Conservation (phyloP, 176 grass and related monocot genomes). For the Ensete ventricosum region DNA sequence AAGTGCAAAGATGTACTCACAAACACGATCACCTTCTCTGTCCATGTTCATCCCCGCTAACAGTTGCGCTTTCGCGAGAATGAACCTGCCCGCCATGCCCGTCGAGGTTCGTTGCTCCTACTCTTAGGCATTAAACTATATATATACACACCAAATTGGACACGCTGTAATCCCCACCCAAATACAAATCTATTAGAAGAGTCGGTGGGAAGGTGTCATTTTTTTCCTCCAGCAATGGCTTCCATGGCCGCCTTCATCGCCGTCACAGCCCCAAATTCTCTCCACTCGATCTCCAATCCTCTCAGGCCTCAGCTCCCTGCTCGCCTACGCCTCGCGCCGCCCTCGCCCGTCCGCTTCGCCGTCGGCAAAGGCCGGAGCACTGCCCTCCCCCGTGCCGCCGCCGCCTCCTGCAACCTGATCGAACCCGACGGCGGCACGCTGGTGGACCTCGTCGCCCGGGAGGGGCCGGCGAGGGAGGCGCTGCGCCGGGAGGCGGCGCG, state of each 20-base stretch:
- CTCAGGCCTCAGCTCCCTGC: neutral
- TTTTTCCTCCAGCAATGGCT: neutral
- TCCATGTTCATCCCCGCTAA: neutral
- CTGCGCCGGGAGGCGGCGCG: slow-evolving; percentile 45
- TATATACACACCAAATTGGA: too few species aligned
- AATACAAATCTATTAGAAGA: too few species aligned
- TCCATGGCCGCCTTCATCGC: neutral
- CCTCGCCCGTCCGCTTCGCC: neutral
- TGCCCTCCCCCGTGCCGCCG: neutral
- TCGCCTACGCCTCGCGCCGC: neutral
- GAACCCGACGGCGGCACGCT: slow-evolving; percentile 84
- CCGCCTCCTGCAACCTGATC: slow-evolving; percentile 43
- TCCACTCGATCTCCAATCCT: neutral
- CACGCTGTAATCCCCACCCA: too few species aligned
- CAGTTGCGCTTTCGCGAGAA: neutral
- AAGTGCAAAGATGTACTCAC: too few species aligned
- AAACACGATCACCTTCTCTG: neutral
- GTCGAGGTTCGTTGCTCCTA: neutral
- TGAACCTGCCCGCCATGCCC: neutral
- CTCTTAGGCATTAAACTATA: neutral
- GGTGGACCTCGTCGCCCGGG: slow-evolving; percentile 63
- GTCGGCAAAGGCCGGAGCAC: neutral
- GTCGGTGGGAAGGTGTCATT: neutral
- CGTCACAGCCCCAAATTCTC: neutral
- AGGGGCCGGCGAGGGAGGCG: slow-evolving; percentile 36